Base-by-base conservation (phyloP, 2,329 filamentous ascomycete species). In the Fusarium napiforme region DNA sequence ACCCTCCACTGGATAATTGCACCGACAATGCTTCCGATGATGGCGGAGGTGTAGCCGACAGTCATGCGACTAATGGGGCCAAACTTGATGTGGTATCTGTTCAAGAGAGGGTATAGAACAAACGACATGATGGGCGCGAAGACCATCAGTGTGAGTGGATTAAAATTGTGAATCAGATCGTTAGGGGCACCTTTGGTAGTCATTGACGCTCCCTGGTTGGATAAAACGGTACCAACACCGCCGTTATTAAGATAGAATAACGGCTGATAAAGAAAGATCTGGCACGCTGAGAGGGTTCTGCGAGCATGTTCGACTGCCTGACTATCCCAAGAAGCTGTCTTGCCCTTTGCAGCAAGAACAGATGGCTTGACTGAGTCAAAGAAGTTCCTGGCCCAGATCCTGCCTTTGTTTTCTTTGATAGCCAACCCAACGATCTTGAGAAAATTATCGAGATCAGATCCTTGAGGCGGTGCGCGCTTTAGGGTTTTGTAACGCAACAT, bases 111-210 rank as follows among this genome's bases (percentile, higher is more conserved):
- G 72, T 92, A 92, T n/a, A 92, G 23, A 37, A 60, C 71, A 52
- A 78, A 79, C 28, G 74, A 69, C 42, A 80, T 73, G 43, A 79
- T 47, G 7, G 78, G 78, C 0, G 78, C 78, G n/a, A 79, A 52
- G 9, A 92, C 80, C 68, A 92, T 86, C 67, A 91, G 88, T 32
- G 86, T 84, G 42, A 92, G 80, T 0, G 89, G 86, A 75, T 91
- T 89, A 67, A 92, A 83, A 78, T 90, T 88, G 60, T 84, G 81
- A 32, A 92, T 81, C 14, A 92, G 81, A 77, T 93, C 91, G 77
- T 92, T 92, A 12, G 87, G 87, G 1, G 86, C 85, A 16, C 87
- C 85, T 60, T 86, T 79, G n/a, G 81, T 81, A 12, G 81, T 83
- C 81, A 87, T 53, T 4, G 50, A n/a, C 5, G 50, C 50, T 19